These are phyloP conservation scores for Penicillium corylophilum DNA, from an alignment of 2,329 filamentous ascomycete species.

Conservation along the genomic window DNA sequence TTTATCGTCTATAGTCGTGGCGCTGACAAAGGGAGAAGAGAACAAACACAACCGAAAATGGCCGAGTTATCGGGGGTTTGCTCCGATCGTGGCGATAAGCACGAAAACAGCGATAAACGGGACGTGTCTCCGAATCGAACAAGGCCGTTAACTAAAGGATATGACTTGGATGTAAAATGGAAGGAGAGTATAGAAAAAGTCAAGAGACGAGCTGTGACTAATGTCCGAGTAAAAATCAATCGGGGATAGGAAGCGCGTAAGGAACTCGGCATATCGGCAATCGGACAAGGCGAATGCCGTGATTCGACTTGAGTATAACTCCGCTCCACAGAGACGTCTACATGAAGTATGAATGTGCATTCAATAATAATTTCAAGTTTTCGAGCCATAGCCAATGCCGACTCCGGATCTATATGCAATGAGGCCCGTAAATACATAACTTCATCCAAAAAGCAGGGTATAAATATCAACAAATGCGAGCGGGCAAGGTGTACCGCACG, in stretches of 20 bases:
- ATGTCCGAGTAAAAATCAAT: constrained; percentile 17
- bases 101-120: constrained; percentile 11
- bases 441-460: constrained; percentile 13
- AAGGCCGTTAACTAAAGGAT: not conserved
- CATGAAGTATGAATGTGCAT: not conserved
- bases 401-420: constrained; percentile 17
- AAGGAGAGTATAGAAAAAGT: not conserved
- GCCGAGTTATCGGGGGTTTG: not conserved
- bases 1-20: not conserved
- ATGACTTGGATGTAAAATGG: not conserved
- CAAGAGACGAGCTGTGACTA: not conserved
- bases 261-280: constrained; percentile 5
- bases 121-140: not conserved
- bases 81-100: constrained; percentile 21
- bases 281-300: constrained; percentile 9
- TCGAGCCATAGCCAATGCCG: not conserved
- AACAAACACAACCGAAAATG: not conserved
- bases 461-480: constrained; percentile 8
- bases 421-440: constrained; percentile 14
- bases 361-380: not conserved
- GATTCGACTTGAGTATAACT: constrained; percentile 8
- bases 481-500: not conserved
- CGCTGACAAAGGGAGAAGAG: not conserved
- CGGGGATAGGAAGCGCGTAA: not conserved
- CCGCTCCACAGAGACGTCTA: not conserved